phyloP scores from a whole-genome alignment of 257 asterid genomes.

The Nicotiana attenuata region DNA sequence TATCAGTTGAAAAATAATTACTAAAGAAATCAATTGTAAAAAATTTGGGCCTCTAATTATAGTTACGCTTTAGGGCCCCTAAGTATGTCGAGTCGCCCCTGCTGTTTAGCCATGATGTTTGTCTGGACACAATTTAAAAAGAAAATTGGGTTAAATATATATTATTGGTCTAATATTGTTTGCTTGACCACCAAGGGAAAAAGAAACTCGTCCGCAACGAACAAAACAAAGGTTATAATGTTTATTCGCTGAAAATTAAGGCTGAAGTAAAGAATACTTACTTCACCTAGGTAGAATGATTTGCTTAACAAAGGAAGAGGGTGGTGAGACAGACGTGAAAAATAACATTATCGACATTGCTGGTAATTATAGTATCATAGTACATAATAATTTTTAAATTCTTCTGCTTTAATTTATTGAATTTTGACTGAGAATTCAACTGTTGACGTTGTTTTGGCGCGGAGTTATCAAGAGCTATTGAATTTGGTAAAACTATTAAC shows the following conservation, averaged over 20 bases:
- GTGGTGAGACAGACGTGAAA: neutral
- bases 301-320: neutral
- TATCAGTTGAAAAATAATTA: too few species aligned
- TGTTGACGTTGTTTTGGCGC: neutral
- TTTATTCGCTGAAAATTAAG: neutral
- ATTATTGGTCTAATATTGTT: neutral
- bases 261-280: neutral
- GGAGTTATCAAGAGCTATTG: neutral
- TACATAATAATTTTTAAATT: neutral
- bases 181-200: neutral
- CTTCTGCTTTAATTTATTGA: neutral
- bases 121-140: neutral
- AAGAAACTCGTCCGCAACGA: neutral
- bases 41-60: too few species aligned
- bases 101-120: neutral
- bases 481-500: neutral
- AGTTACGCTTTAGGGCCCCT: too few species aligned
- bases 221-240: neutral
- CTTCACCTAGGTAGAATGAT: neutral
- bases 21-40: too few species aligned
- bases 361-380: neutral
- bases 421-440: neutral
- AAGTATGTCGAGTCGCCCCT: too few species aligned
- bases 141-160: neutral
- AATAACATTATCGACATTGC: neutral